phyloP scores from a whole-genome alignment of 805 yeast genomes.

The Monosporozyma yasuniensis region DNA sequence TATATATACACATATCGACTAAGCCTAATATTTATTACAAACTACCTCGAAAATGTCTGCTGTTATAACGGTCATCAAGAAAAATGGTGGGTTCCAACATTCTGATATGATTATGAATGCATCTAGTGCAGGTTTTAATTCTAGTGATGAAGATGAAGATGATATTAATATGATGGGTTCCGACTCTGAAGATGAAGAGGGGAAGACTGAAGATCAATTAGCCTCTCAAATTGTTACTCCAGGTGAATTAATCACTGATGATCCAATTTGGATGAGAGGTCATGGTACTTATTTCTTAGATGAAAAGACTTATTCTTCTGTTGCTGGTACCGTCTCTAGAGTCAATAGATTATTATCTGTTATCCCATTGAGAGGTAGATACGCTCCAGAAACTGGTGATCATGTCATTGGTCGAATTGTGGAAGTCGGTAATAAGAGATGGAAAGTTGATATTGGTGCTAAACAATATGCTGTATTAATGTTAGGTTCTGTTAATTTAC shows the following conservation, averaged over 20 bases:
- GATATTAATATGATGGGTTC: constrained; percentile 5
- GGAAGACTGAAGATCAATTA: constrained; percentile 34
- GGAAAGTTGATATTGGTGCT: constrained; percentile 97
- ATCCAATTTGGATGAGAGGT: constrained; percentile 96
- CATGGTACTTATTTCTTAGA: constrained; percentile 86
- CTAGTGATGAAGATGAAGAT: neutral
- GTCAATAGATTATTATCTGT: constrained; percentile 85
- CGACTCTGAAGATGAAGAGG: constrained; percentile 30
- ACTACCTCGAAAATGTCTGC: constrained; percentile 16
- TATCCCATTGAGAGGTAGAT: constrained; percentile 75
- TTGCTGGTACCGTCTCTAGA: constrained; percentile 80
- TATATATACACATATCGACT: neutral
- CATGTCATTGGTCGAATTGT: constrained; percentile 89
- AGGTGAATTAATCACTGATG: constrained; percentile 93
- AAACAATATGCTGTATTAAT: constrained; percentile 83
- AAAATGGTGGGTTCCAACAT: constrained; percentile 23
- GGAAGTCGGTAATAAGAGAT: constrained; percentile 86
- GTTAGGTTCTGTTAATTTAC: constrained; percentile 92
- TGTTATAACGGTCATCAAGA: constrained; percentile 23
- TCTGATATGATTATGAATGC: constrained; percentile 3
- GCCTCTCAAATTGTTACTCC: constrained; percentile 65
- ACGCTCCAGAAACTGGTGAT: constrained; percentile 92
- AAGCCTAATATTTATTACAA: neutral
- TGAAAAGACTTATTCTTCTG: constrained; percentile 75
- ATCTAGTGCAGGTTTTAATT: constrained; percentile 5